Evolutionary conservation across 2,329 filamentous ascomycete genomes (phyloP), one percentile per base, ranked within the genome.

Genomic region (Fusarium verrucosum): DNA sequence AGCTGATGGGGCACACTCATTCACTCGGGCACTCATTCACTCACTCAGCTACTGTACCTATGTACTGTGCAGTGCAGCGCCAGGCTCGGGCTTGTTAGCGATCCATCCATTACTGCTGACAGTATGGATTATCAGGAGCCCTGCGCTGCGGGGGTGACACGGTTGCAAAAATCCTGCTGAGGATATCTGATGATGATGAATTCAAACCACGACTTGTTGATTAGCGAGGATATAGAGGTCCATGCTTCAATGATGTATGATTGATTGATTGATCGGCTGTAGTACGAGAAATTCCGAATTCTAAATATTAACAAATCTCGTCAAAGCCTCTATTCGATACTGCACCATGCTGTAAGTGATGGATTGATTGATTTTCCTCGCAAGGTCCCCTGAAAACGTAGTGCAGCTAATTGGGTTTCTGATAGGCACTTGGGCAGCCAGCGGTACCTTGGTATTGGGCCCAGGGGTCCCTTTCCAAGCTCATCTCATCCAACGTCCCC

Each of bases 361-460:
- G 14, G 26, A 32, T 28, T 16, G n/a, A n/a, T n/a, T n/a, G n/a
- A n/a, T n/a, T n/a, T 33, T 26, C 36, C 25, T 40, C 22, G 14
- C 25, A 14, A 32, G 47, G 30, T 54, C 42, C 40, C 13, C 50
- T 40, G 26, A 32, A 50, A 56, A 50, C 22, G 37, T 47, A 60
- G 46, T 46, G 13, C 6, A 43, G 33, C 33, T 36, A 53, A 46
- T 66, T 62, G 38, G 51, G 62, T 63, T 66, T 49, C 43, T 62
- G 62, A 63, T 62, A 62, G 45, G 26, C 58, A 58, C 40, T 54
- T 53, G 60, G 58, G n/a, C n/a, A n/a, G n/a, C n/a, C n/a, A n/a
- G n/a, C n/a, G n/a, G n/a, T n/a, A 30, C 26, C 53, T 59, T 66
- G 58, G 62, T n/a, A n/a, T n/a, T n/a, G n/a, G n/a, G n/a, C n/a